phyloP scores from a whole-genome alignment of 495 filamentous ascomycete genomes.

The Pseudoneurospora amorphoporcata region DNA sequence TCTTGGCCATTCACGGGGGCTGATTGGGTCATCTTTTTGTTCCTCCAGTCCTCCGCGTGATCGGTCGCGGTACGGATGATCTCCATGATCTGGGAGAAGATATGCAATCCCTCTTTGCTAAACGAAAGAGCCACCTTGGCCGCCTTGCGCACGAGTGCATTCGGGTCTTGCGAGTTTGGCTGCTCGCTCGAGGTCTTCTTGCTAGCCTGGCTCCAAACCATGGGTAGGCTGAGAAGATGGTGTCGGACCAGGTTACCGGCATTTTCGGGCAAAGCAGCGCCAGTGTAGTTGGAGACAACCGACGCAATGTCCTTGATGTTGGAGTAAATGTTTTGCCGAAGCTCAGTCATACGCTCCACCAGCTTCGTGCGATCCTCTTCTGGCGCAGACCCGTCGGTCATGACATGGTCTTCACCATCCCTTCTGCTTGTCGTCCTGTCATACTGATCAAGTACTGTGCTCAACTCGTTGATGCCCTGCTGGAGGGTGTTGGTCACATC shows the following conservation, averaged over 20 bases:
- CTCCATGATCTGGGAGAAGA: constrained; percentile 74
- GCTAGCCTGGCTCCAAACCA: constrained; percentile 50
- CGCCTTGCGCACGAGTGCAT: constrained; percentile 30
- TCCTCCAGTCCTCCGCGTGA: constrained; percentile 82
- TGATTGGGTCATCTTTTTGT: constrained; percentile 36
- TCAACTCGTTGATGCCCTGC: constrained; percentile 56
- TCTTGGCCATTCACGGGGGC: neutral
- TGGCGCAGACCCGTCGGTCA: constrained; percentile 12
- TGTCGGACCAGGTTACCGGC: constrained; percentile 65
- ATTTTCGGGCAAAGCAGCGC: constrained; percentile 75
- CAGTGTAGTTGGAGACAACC: constrained; percentile 73
- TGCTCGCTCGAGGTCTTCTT: constrained; percentile 38
- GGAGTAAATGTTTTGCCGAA: constrained; percentile 63
- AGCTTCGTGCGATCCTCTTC: constrained; percentile 31
- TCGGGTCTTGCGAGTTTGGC: constrained; percentile 23
- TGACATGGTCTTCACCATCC: constrained; percentile 10
- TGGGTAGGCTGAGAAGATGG: constrained; percentile 69
- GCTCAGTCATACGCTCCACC: constrained; percentile 50
- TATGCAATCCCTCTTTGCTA: constrained; percentile 78
- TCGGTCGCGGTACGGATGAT: constrained; percentile 76
- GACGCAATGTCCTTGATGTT: constrained; percentile 69
- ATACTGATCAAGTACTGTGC: constrained; percentile 63
- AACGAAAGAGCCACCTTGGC: constrained; percentile 68
- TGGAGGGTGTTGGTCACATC: constrained; percentile 67
- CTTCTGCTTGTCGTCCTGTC: constrained; percentile 35